Evolutionary conservation across 495 filamentous ascomycete species (phyloP), one percentile per base, ranked within the genome.

Genomic region (Hypomontagnella monticulosa): DNA sequence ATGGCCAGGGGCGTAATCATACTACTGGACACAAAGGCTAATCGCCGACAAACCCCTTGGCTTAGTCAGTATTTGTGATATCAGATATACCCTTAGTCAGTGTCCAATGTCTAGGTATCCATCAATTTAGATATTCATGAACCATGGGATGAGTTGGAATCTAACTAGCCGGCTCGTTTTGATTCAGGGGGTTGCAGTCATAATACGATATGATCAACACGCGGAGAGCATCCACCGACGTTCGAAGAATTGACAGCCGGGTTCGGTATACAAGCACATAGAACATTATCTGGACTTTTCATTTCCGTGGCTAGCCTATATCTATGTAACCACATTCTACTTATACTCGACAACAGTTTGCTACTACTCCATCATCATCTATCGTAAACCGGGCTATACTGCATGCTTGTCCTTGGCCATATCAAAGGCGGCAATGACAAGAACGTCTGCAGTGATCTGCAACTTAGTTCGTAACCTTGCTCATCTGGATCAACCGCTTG

Each of bases 401-500:
- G 11, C 48, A 18, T 42, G 12, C 19, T 37, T 4, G 11, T 43
- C 19, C 40, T 42, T 44, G 48, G 48, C 10, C 32, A 58, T 14
- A 19, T 27, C 23, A 56, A 34, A 65, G 16, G 20, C 16, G 37
- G 4, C 33, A 27, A 27, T 6, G 23, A 27, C 23, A 27, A 27
- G 6, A 27, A 27, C 6, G 23, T 3, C 23, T 27, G 23, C 23
- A 6, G 6, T 15, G 15, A 16, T 16, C 18, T 16, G 33, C 16
- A 14, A 53, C 41, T 53, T 58, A 74, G 53, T 67, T 61, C 15
- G 93, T 95, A 42, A 85, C 89, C 74, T 88, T 88, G 80, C 92
- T 95, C 92, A 97, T 96, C 73, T 87, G 87, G 67, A 97, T 93
- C 67, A 97, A 81, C 55, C 94, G 86, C 80, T 96, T 97, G 20